Evolutionary conservation across 1,284 basidiomycete genomes (phyloP).

Genomic region (Puccinia polysora): DNA sequence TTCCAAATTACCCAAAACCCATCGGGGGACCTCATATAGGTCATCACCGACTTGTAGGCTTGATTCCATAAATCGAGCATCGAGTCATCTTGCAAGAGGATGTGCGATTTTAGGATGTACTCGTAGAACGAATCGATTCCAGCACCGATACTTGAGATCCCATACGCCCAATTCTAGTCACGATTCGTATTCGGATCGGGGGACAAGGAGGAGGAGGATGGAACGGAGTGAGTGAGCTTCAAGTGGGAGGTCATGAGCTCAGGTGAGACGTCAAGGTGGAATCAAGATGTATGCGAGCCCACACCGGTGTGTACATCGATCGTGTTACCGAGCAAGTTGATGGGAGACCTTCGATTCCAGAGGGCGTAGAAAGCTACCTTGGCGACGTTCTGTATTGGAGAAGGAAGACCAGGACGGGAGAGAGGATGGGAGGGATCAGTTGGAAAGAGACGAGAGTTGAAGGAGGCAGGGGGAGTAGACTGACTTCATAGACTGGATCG

Average conservation of each 20-base stretch:
- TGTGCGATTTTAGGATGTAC: constrained; percentile 71
- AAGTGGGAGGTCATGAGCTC: constrained; percentile 53
- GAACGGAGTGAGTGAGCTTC: constrained; percentile 57
- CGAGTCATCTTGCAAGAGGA: constrained; percentile 65
- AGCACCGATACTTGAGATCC: constrained; percentile 71
- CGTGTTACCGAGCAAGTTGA: constrained; percentile 79
- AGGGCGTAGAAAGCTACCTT: constrained; percentile 75
- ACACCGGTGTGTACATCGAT: constrained; percentile 75
- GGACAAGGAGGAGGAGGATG: constrained; percentile 55
- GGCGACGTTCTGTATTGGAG: constrained; percentile 53
- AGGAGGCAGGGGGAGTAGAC: constrained; percentile 54
- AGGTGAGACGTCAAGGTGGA: not conserved
- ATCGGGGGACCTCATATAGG: constrained; percentile 70
- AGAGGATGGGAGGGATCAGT: not conserved
- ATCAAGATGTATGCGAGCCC: constrained; percentile 51
- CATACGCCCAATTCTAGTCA: constrained; percentile 47
- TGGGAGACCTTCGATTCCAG: constrained; percentile 78
- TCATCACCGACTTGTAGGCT: constrained; percentile 80
- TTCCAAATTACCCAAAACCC: constrained; percentile 72
- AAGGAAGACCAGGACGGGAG: no score
- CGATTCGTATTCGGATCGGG: constrained; percentile 34
- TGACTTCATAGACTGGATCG: constrained; percentile 77
- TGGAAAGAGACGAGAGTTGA: not conserved
- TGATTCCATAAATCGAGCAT: constrained; percentile 86
- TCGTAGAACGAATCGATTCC: constrained; percentile 92